phyloP scores from a whole-genome alignment of 257 asterid species.

The Solanum chiquidenum region DNA sequence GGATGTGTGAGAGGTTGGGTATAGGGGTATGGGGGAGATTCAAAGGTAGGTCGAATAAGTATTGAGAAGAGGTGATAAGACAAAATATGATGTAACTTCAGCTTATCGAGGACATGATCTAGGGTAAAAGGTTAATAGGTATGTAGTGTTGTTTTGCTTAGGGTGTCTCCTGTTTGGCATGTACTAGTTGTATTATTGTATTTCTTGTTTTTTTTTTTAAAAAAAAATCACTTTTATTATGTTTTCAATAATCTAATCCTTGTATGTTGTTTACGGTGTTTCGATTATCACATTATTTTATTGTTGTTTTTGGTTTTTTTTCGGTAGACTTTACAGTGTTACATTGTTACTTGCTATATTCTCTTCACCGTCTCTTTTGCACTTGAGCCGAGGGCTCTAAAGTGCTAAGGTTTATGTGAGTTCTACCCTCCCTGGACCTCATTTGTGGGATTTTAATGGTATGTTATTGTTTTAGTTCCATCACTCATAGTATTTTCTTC shows the following conservation, averaged over 20 bases:
- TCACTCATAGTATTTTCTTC: neutral
- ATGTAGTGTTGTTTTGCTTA: neutral
- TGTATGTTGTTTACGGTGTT: neutral
- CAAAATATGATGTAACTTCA: neutral
- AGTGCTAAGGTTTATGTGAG: neutral
- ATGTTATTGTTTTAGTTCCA: neutral
- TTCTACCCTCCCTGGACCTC: neutral
- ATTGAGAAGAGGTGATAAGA: accelerated
- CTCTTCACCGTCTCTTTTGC: no score
- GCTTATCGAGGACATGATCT: neutral
- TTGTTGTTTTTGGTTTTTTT: no score
- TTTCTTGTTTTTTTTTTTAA: neutral
- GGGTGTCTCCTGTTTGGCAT: neutral
- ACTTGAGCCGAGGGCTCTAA: neutral
- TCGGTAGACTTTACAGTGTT: neutral
- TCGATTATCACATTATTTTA: neutral
- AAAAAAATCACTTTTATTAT: no score
- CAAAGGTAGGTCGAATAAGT: neutral
- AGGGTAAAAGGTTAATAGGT: neutral
- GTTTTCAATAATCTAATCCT: neutral
- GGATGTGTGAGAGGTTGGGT: neutral
- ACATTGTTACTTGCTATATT: neutral
- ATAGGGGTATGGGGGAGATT: neutral
- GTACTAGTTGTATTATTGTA: no score
- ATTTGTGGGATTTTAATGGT: neutral